Percentiles rank a stretch among this genome's conserved stretches.
phyloP scores from a whole-genome alignment of 352 stramenopile genomes.

The Pythium angustatum region DNA sequence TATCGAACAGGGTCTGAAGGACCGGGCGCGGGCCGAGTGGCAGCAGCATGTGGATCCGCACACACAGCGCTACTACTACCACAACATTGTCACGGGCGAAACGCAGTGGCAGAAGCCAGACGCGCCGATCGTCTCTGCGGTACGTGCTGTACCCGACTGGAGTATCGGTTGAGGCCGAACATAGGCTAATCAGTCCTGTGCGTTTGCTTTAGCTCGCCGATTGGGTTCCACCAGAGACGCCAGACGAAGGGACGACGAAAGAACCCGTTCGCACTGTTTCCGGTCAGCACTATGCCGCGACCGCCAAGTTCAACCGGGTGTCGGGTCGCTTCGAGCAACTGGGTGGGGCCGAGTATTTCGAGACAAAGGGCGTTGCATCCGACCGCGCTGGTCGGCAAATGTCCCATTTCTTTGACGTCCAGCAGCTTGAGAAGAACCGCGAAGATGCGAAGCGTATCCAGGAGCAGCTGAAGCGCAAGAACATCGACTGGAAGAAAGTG shows the following conservation, averaged over 20 bases:
- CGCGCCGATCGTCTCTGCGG: slow-evolving; percentile 61
- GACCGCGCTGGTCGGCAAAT: slow-evolving; percentile 83
- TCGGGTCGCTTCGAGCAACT: slow-evolving; percentile 75
- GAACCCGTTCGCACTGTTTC: slow-evolving; percentile 45
- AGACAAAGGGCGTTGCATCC: slow-evolving; percentile 48
- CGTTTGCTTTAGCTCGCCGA: slow-evolving; percentile 58
- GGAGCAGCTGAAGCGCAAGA: slow-evolving; percentile 81
- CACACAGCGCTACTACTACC: slow-evolving; percentile 83
- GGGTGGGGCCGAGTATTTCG: slow-evolving; percentile 67
- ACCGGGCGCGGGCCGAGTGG: slow-evolving; percentile 51
- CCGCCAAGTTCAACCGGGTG: slow-evolving; percentile 79
- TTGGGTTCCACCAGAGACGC: slow-evolving; percentile 68
- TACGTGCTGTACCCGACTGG: slow-evolving; percentile 31
- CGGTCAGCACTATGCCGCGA: slow-evolving; percentile 63
- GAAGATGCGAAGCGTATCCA: slow-evolving; percentile 73
- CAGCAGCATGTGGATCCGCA: slow-evolving; percentile 85
- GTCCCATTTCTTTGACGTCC: slow-evolving; percentile 87
- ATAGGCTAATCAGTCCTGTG: neutral
- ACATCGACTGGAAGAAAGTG: slow-evolving; percentile 89
- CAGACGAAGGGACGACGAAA: slow-evolving; percentile 25
- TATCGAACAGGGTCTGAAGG: slow-evolving; percentile 30
- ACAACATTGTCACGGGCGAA: slow-evolving; percentile 73
- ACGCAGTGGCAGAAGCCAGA: slow-evolving; percentile 84
- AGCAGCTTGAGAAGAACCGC: slow-evolving; percentile 77
- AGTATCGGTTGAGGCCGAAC: neutral